Evolutionary conservation across 371 early-diverging fungal genomes (phyloP).

Genomic region (Saksenaea oblongispora): DNA sequence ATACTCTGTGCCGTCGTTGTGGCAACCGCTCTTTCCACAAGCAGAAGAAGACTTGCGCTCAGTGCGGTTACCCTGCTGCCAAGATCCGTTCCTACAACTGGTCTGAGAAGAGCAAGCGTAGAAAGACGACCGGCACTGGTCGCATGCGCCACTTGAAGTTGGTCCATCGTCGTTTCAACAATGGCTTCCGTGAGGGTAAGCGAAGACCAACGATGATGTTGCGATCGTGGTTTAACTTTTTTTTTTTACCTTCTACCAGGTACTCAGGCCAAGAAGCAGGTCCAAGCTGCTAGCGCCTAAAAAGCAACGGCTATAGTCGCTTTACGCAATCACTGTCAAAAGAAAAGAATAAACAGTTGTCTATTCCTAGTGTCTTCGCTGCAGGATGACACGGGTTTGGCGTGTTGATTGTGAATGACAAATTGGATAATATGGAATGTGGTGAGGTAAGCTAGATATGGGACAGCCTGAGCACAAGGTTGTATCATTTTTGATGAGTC

Average conservation of each 20-base stretch:
- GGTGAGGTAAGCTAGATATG: neutral
- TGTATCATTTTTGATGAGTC: no score
- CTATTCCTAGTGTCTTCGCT: neutral
- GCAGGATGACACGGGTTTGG: neutral
- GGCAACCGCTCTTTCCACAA: constrained; percentile 97
- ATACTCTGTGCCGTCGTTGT: constrained; percentile 98
- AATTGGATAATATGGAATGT: neutral
- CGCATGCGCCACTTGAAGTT: constrained; percentile 94
- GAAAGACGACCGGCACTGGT: constrained; percentile 98
- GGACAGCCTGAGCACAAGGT: no score
- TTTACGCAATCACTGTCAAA: neutral
- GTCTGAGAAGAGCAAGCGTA: constrained; percentile 93
- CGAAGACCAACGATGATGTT: neutral
- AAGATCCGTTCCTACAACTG: constrained; percentile 95
- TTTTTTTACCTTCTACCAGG: neutral
- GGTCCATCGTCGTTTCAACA: constrained; percentile 88
- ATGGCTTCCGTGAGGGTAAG: constrained; percentile 90
- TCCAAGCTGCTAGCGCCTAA: constrained; percentile 25
- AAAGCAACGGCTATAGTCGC: neutral
- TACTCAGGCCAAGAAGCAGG: constrained; percentile 25
- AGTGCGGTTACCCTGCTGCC: constrained; percentile 97
- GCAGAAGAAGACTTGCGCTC: constrained; percentile 98
- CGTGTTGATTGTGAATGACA: neutral
- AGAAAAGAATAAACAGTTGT: neutral
- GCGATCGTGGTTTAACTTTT: neutral